Evolutionary conservation across 345 rosid species (phyloP).

Genomic region (Raphanus sativus): DNA sequence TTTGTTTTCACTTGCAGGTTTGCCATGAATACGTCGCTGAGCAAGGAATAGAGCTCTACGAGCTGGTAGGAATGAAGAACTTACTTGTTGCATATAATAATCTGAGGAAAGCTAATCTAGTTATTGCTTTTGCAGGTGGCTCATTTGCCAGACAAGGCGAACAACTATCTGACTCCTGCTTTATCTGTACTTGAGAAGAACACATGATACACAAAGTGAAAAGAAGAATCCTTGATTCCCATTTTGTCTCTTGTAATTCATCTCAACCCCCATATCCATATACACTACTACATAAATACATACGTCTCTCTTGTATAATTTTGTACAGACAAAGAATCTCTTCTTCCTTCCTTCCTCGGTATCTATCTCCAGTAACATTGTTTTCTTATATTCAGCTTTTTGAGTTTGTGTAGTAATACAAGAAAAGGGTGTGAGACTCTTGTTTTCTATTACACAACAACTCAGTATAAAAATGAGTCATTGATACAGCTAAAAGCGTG

Average conservation of each 20-base stretch:
- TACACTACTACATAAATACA: slow-evolving; percentile 10
- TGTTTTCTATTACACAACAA: neutral
- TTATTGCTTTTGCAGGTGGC: slow-evolving; percentile 58
- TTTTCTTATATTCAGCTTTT: slow-evolving; percentile 2
- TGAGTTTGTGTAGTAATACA: slow-evolving; percentile 14
- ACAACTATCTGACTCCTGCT: slow-evolving; percentile 93
- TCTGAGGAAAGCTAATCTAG: neutral
- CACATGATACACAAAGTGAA: slow-evolving; percentile 31
- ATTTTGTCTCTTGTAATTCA: slow-evolving; percentile 16
- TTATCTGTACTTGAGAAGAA: slow-evolving; percentile 83
- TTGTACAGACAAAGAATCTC: slow-evolving; percentile 29
- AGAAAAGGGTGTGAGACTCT: neutral
- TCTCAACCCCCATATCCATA: slow-evolving; percentile 15
- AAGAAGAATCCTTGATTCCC: neutral
- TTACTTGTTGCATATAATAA: neutral
- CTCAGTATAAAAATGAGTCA: neutral
- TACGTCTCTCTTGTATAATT: slow-evolving; percentile 32
- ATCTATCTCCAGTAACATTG: slow-evolving; percentile 18
- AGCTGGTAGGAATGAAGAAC: slow-evolving; percentile 58
- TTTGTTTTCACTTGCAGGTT: slow-evolving; percentile 51
- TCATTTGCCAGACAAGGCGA: slow-evolving; percentile 95
- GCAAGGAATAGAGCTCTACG: slow-evolving; percentile 85
- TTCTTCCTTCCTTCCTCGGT: neutral
- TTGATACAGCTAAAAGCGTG: too few species aligned
- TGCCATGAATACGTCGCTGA: slow-evolving; percentile 87